Evolutionary conservation across 2,329 filamentous ascomycete species (phyloP), one percentile per base, ranked within the genome.

Genomic region (Meredithiella fracta): DNA sequence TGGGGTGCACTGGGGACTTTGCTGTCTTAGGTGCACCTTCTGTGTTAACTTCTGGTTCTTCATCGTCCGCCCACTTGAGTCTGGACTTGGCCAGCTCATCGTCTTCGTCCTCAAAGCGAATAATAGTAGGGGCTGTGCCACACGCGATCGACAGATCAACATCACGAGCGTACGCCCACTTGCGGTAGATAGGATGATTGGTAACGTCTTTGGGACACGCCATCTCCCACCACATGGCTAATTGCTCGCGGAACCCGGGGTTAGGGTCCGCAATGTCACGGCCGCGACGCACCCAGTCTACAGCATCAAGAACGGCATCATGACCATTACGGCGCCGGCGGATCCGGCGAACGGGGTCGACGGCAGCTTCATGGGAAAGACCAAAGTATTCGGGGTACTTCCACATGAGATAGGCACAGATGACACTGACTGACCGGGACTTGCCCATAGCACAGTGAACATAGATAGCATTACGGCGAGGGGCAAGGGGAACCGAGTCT

Each of bases 371-470:
- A 44, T 66, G 55, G 53, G 66, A 62, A 57, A 69, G 64, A 8
- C 70, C 67, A 62, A 79, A 79, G 55, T 73, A 73, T 37, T 73
- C 66, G 3, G 79, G 77, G 62, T 80, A 74, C 62, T 77, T 78
- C 68, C 78, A 82, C 60, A 97, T 83, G 53, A 97, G 73, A 68
- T 90, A 97, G 59, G 92, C 91, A 58, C 94, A 77, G 55, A 87
- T 77, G 61, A 86, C 79, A 31, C 88, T 83, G 61, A 91, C 86
- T 51, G 91, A 97, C 58, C 92, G 86, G 34, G 90, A 96, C 70
- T 94, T 94, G 54, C 92, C 92, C 82, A 95, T 95, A 22, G 89
- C 91, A 75, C 92, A 95, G 70, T 77, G 74, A 8, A 81, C 77
- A 56, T 75, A 76, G 26, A 81, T 76, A 14, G 69, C 75, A 22